Percentiles rank a stretch among this genome's conserved stretches.
phyloP scores from a whole-genome alignment of 129 eudicot species.

The Flaveria brownii region DNA sequence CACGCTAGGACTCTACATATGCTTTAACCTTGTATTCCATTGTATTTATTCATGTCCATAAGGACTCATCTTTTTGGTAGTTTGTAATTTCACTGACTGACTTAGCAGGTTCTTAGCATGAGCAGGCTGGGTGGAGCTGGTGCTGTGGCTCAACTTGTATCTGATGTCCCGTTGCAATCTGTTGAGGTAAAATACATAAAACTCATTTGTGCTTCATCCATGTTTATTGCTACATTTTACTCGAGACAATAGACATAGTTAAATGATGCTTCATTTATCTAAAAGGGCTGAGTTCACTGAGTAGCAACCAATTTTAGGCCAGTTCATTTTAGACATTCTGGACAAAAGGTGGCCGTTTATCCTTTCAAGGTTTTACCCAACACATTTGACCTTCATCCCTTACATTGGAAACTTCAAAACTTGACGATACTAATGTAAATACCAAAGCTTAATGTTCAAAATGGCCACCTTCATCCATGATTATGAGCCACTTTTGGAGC shows the following conservation, averaged over 20 bases:
- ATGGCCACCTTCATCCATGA: too few species aligned
- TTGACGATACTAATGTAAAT: too few species aligned
- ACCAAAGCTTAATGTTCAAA: too few species aligned
- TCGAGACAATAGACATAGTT: neutral
- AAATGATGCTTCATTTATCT: neutral
- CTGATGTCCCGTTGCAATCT: constrained; percentile 75
- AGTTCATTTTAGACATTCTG: too few species aligned
- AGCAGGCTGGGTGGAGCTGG: constrained; percentile 98
- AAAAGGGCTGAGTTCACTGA: neutral
- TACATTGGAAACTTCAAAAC: too few species aligned
- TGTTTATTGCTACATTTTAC: neutral
- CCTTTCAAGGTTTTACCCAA: too few species aligned
- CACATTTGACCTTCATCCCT: too few species aligned
- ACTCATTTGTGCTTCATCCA: neutral
- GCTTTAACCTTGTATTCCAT: neutral
- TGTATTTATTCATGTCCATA: neutral
- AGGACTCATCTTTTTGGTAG: neutral
- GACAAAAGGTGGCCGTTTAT: too few species aligned
- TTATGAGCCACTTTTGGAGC: too few species aligned
- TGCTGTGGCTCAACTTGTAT: constrained; percentile 91
- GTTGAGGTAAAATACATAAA: constrained; percentile 53
- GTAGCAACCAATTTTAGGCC: neutral
- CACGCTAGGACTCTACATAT: neutral
- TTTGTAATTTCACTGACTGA: constrained; percentile 20
- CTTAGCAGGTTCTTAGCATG: constrained; percentile 89